Evolutionary conservation across 495 filamentous ascomycete genomes (phyloP), one percentile per base, ranked within the genome.

Genomic region (Amniculicola lignicola): DNA sequence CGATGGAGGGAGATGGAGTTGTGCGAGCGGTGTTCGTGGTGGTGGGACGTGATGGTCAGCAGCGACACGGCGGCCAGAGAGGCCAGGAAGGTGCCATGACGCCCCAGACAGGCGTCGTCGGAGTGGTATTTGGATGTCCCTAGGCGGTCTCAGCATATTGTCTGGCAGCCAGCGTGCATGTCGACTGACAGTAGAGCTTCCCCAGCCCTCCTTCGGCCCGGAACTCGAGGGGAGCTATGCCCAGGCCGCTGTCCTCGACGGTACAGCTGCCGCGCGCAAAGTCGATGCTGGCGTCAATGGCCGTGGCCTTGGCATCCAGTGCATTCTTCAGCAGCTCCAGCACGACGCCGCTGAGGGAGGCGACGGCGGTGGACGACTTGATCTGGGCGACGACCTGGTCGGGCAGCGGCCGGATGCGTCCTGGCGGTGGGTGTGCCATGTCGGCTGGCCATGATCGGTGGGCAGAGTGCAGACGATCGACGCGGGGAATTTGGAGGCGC

Each of bases 171-270:
- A 52, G 14, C 11, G 39, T 1, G 1, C 23, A 24, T 15, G n/a
- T 19, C 1, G 25, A 49, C 65, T 21, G 36, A 63, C 62, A 29
- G 64, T 95, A 82, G 51, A 84, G 74, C 59, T 82, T 86, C 40
- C 86, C 88, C 27, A 96, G 72, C 1, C 86, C 86, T 7, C 93
- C 87, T 37, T 70, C 69, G n/a, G 79, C 74, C 9, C 67, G 61
- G 58, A 96, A 96, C 54, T 92, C 88, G 11, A 63, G 54, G 2
- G 88, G 85, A 11, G 71, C 68, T 46, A 98, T 94, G 0, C 93
- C 93, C 44, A 77, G 41, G 1, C 93, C 93, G 73, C 97, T 80
- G 67, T 98, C 93, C 69, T 96, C 90, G 14, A 97, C 81, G 0
- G 82, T 77, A 69, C 91, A 95, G 49, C 81, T 80, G 11, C 92